A percentile compares a stretch with the other conserved stretches of the same genome.
Conservation (phyloP, 1,284 basidiomycete genomes). For the Boletus semigastroideus region DNA sequence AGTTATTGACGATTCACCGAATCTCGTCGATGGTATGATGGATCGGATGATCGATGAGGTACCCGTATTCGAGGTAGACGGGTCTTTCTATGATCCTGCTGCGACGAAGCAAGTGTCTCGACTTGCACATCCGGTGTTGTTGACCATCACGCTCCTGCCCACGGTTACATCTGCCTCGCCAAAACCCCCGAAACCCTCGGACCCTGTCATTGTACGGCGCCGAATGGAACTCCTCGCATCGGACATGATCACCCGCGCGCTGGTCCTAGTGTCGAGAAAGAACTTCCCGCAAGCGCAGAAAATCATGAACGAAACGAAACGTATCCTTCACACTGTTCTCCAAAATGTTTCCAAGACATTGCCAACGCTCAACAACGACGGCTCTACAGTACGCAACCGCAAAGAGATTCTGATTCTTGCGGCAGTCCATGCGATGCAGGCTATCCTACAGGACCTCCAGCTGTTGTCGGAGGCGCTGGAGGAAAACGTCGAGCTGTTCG, state of each 20-base stretch:
- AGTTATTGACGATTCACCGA: slow-evolving; percentile 64
- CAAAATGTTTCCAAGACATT: slow-evolving; percentile 75
- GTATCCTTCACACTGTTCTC: slow-evolving; percentile 82
- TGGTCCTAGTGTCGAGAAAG: slow-evolving; percentile 85
- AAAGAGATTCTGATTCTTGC: slow-evolving; percentile 71
- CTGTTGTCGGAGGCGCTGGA: slow-evolving; percentile 81
- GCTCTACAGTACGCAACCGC: slow-evolving; percentile 57
- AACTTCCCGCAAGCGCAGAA: slow-evolving; percentile 86
- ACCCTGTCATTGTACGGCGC: slow-evolving; percentile 86
- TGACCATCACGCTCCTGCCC: slow-evolving; percentile 86
- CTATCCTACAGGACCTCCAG: slow-evolving; percentile 84
- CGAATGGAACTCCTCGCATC: slow-evolving; percentile 91
- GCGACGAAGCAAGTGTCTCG: slow-evolving; percentile 80
- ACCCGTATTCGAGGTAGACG: slow-evolving; percentile 89
- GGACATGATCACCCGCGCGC: slow-evolving; percentile 92
- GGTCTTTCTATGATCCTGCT: slow-evolving; percentile 87
- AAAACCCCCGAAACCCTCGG: slow-evolving; percentile 57
- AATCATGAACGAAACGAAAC: slow-evolving; percentile 85
- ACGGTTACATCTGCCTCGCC: slow-evolving; percentile 39
- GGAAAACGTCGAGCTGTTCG: slow-evolving; percentile 87
- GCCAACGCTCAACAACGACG: slow-evolving; percentile 49
- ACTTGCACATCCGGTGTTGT: slow-evolving; percentile 83
- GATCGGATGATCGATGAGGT: slow-evolving; percentile 91
- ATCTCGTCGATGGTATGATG: slow-evolving; percentile 84
- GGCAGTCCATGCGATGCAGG: slow-evolving; percentile 76